Conservation (phyloP, 108 stramenopile species). For the Skeletonema grethae region DNA sequence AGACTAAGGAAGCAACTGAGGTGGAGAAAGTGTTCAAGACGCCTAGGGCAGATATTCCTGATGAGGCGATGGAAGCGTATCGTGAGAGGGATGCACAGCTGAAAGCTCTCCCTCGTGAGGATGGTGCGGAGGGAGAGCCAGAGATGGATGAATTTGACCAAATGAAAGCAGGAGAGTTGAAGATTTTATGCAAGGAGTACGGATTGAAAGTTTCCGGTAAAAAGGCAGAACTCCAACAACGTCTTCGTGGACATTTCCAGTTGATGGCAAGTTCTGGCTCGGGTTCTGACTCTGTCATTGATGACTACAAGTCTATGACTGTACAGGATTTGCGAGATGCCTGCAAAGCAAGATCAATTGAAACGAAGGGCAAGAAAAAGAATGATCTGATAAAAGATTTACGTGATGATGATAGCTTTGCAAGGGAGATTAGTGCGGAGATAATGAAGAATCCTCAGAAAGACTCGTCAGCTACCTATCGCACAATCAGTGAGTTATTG, state of each 20-base stretch:
- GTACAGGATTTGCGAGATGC: slow-evolving; percentile 72
- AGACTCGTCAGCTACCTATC: slow-evolving; percentile 44
- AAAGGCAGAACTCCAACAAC: slow-evolving; percentile 75
- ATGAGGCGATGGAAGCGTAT: slow-evolving; percentile 76
- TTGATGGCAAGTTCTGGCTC: slow-evolving; percentile 19
- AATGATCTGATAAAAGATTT: slow-evolving; percentile 56
- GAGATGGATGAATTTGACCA: slow-evolving; percentile 68
- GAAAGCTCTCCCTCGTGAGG: slow-evolving; percentile 11
- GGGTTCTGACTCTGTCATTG: slow-evolving; percentile 16
- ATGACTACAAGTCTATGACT: slow-evolving; percentile 80
- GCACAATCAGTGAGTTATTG: slow-evolving; percentile 57
- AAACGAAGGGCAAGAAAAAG: slow-evolving; percentile 31
- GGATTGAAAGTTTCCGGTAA: slow-evolving; percentile 87
- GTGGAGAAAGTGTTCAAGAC: slow-evolving; percentile 80
- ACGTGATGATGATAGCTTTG: slow-evolving; percentile 54
- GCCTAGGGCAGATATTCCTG: slow-evolving; percentile 76
- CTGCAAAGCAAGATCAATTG: slow-evolving; percentile 53
- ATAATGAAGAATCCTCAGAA: slow-evolving; percentile 20
- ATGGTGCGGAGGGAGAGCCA: neutral
- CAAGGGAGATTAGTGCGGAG: slow-evolving; percentile 48
- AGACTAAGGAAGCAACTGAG: slow-evolving; percentile 76
- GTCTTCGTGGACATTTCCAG: slow-evolving; percentile 74
- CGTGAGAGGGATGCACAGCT: slow-evolving; percentile 27
- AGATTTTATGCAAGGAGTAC: slow-evolving; percentile 80
- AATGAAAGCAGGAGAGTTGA: slow-evolving; percentile 80